Evolutionary conservation across 345 rosid genomes (phyloP), one percentile per base, ranked within the genome.

Genomic region (Erucastrum elatum): DNA sequence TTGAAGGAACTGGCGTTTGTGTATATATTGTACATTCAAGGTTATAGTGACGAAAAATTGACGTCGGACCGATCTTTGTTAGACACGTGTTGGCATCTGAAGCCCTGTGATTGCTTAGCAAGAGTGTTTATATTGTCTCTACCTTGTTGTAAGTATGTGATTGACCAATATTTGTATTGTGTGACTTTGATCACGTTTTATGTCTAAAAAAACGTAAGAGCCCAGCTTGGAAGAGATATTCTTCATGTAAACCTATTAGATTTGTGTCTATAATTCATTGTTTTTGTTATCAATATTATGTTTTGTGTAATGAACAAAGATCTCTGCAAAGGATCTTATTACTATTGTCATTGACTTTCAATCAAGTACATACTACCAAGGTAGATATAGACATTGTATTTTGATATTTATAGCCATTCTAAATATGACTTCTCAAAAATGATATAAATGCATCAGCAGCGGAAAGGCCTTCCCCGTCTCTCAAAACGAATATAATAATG

Each of bases 1-100:
- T 12, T 70, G 34, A 5, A 55, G 30, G 12, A 15, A 25, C 58
- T 59, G 64, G 58, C 12, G 6, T 44, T 44, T 78, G n/a, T 72
- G 73, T 66, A 41, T 41, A 74, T 63, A 56, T 70, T 63, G 4
- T 51, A 10, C 66, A 11, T 64, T 78, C 16, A 35, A 70, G 13
- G 60, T 64, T 55, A 51, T 68, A 44, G 16, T 41, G 16, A 68
- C 68, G 68, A 12, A 12, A 62, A 0, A 13, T 0, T 46, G 68
- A 69, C 33, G 74, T 44, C 59, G 51, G 64, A 65, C 35, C 9
- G 71, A 16, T 64, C 30, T 27, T 39, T 7, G 16, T 8, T 16
- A 6, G 29, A 31, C 25, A 3, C 4, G 13, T 59, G 31, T n/a
- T n/a, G n/a, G n/a, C n/a, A n/a, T n/a, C n/a, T n/a, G n/a, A 66